Evolutionary conservation across 345 rosid species (phyloP).

Genomic region (Eucalyptus tenuipes): DNA sequence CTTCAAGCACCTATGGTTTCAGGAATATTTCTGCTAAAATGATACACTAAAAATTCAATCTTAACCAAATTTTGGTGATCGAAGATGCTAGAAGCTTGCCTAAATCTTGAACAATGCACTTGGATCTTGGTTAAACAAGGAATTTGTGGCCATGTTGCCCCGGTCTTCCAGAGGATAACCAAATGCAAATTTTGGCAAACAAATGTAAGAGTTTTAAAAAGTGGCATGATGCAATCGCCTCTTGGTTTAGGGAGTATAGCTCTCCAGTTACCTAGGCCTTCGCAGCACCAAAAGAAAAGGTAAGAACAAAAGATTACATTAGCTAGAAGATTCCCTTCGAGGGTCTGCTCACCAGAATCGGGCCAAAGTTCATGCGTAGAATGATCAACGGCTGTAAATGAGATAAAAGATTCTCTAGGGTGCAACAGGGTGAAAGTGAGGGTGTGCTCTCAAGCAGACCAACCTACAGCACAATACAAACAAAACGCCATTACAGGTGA

Average conservation of each 20-base stretch:
- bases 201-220: not conserved
- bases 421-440: slow-evolving; percentile 52
- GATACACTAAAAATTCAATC: no score
- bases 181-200: not conserved
- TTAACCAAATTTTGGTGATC: no score
- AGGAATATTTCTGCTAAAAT: no score
- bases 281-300: not conserved
- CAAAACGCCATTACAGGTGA: no score
- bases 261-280: not conserved
- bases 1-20: no score
- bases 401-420: slow-evolving; percentile 54
- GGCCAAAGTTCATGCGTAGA: slow-evolving; percentile 78
- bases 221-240: not conserved
- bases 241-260: not conserved
- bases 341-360: slow-evolving; percentile 38
- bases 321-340: slow-evolving; percentile 48
- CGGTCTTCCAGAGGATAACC: no score
- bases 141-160: no score
- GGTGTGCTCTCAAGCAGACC: slow-evolving; percentile 82
- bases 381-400: slow-evolving; percentile 59
- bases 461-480: slow-evolving; percentile 25
- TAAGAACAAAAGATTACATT: slow-evolving; percentile 17
- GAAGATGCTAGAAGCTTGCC: no score
- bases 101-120: not conserved
- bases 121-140: not conserved